Conservation (phyloP, 495 filamentous ascomycete species). For the Hypoxylon fuscum region DNA sequence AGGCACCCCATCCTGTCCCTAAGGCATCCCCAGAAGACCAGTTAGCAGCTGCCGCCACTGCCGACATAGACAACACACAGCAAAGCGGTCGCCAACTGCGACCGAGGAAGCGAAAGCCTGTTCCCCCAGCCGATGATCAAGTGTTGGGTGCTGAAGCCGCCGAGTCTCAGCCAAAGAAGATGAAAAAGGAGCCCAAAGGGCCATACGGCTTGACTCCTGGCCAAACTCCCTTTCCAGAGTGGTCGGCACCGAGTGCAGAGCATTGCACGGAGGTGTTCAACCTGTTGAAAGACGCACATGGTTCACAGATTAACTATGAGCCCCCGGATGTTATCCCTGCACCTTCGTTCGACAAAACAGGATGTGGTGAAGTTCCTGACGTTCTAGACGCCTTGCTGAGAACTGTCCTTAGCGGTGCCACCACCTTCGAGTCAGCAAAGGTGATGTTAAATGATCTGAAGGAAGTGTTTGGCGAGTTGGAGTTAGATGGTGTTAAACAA, state of each 20-base stretch:
- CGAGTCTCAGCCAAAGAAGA: conserved; percentile 20
- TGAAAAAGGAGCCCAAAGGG: conserved; percentile 41
- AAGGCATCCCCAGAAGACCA: too few relatives aligned
- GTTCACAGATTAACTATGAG: conserved; percentile 63
- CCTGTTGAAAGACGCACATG: conserved; percentile 73
- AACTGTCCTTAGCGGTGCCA: conserved; percentile 81
- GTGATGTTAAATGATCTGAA: conserved; percentile 81
- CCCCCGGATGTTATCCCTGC: conserved; percentile 74
- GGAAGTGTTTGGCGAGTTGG: conserved; percentile 66
- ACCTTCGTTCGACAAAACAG: conserved; percentile 81
- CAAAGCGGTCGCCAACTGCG: too few relatives aligned
- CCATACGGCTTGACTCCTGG: conserved; percentile 59
- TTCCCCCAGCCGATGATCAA: conserved; percentile 11
- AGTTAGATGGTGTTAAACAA: conserved; percentile 50
- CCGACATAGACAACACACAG: too few relatives aligned
- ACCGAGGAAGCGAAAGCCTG: conserved; percentile 17
- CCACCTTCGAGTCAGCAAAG: conserved; percentile 70
- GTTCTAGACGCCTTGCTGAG: conserved; percentile 89
- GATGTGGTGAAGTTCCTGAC: conserved; percentile 93
- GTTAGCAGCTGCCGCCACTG: too few relatives aligned
- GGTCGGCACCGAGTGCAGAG: conserved; percentile 70
- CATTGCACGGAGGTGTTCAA: conserved; percentile 79
- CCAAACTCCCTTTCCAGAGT: conserved; percentile 73
- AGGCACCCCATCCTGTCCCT: background rate
- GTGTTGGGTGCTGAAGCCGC: background rate